These are phyloP conservation scores for Diaporthe vaccinii DNA, from an alignment of 2,329 filamentous ascomycete genomes.

Conservation along the genomic window DNA sequence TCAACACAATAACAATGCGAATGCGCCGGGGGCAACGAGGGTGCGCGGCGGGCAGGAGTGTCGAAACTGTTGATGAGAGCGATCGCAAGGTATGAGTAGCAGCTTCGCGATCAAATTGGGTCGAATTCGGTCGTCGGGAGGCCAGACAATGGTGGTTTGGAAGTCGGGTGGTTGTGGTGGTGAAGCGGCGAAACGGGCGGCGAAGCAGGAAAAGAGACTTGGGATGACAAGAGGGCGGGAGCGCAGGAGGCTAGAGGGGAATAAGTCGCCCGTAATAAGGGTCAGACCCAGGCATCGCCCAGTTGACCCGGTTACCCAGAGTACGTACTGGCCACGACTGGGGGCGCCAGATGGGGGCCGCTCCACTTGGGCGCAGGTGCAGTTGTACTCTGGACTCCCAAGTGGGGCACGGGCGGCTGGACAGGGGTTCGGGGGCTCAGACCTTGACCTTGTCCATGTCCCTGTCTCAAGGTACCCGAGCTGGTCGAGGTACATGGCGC, in stretches of 20 bases:
- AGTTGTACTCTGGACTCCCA: constrained; percentile 25
- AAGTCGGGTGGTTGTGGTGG: constrained; percentile 30
- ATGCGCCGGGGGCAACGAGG: constrained; percentile 39
- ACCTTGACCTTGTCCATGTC: constrained; percentile 18
- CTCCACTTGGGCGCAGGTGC: constrained; percentile 27
- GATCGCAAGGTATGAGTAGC: constrained; percentile 36
- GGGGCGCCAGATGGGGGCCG: constrained; percentile 17
- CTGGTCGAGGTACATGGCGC: constrained; percentile 10
- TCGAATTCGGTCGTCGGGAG: constrained; percentile 26
- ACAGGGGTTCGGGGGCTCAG: constrained; percentile 18
- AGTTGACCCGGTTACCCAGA: constrained; percentile 26
- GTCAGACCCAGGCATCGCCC: constrained; percentile 34
- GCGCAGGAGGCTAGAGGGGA: constrained; percentile 41
- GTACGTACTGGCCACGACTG: constrained; percentile 26
- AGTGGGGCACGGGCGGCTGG: constrained; percentile 16
- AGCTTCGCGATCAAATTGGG: constrained; percentile 33
- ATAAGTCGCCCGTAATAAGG: constrained; percentile 40
- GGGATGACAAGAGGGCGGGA: constrained; percentile 39
- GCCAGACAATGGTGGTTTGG: constrained; percentile 27
- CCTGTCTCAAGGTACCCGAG: constrained; percentile 27
- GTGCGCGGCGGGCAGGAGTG: constrained; percentile 32
- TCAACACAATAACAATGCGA: constrained; percentile 17
- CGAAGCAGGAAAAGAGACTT: constrained; percentile 37
- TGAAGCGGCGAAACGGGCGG: constrained; percentile 32
- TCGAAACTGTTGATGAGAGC: neutral